Evolutionary conservation across 2,329 filamentous ascomycete species (phyloP).

Genomic region (Microsporum canis): DNA sequence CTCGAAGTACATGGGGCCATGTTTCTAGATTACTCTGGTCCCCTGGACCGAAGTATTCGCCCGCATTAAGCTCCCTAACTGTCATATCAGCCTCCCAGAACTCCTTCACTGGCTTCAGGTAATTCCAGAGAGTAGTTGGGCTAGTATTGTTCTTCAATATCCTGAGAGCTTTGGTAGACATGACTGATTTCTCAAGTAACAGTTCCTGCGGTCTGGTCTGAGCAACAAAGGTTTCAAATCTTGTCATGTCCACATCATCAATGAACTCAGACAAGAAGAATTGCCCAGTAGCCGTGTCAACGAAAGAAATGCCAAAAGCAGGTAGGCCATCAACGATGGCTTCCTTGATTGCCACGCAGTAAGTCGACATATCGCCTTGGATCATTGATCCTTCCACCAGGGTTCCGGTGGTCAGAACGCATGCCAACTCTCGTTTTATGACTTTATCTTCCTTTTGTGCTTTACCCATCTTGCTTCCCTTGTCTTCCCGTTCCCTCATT

Average conservation of each 20-base stretch:
- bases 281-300: slow-evolving; percentile 89
- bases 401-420: slow-evolving; percentile 82
- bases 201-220: slow-evolving; percentile 84
- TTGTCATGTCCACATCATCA: slow-evolving; percentile 86
- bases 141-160: slow-evolving; percentile 94
- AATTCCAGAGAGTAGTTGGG: slow-evolving; percentile 90
- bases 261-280: slow-evolving; percentile 88
- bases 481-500: slow-evolving; percentile 79
- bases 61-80: slow-evolving; percentile 65
- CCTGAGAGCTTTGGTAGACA: slow-evolving; percentile 79
- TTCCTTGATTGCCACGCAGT: slow-evolving; percentile 90
- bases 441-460: slow-evolving; percentile 74
- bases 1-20: slow-evolving; percentile 66
- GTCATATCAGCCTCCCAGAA: slow-evolving; percentile 84
- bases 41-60: slow-evolving; percentile 62
- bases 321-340: slow-evolving; percentile 58
- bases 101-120: slow-evolving; percentile 73
- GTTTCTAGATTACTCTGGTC: slow-evolving; percentile 48
- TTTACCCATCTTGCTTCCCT: slow-evolving; percentile 39
- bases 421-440: slow-evolving; percentile 80
- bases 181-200: slow-evolving; percentile 71
- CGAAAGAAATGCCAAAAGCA: slow-evolving; percentile 82
- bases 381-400: slow-evolving; percentile 94
- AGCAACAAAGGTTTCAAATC: slow-evolving; percentile 92
- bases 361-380: slow-evolving; percentile 94